Base-by-base conservation (phyloP, 768 basidiomycete genomes). In the Mycena amicta region DNA sequence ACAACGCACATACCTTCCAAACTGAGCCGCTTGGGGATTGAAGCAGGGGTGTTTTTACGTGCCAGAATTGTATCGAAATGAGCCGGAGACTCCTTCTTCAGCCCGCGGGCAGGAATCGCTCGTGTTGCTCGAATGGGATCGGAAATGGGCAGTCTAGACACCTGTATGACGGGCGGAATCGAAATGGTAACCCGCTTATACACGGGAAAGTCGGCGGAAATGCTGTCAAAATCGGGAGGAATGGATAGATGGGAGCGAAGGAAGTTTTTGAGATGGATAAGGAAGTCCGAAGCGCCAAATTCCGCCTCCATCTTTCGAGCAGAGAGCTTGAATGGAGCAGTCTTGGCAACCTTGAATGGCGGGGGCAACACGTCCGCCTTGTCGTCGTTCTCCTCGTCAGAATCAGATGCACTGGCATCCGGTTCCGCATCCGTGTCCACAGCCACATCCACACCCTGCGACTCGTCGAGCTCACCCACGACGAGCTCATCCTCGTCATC, bases 31-130 rank as follows among this genome's bases (percentile, higher is more conserved):
- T 23, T 15, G 22, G 22, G 8, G 12, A 15, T 23, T 23, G 6
- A 8, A n/a, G 22, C 8, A 13, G 43, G 43, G 20, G 43, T 8
- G 6, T 15, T 8, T 15, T 23, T 13, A n/a, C 22, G 20, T 16
- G 43, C 43, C 13, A 45, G 22, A 8, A 45, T 23, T 13, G 43
- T 45, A 23, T 45, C 43, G 20, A 45, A 45, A 23, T 45, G 43
- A 71, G 43, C 43, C 22, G 43, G 43, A 45, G 20, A 6, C 6
- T 6, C 13, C 22, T 45, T 45, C 15, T 45, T 15, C 5, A 45
- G 43, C 6, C 20, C 43, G 6, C 20, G 43, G 43, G 43, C 43
- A 15, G 43, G 43, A 45, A 45, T n/a, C 13, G 22, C 13, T 5
- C 15, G 43, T 6, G 43, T 45, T 6, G 43, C 43, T 8, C 43